Evolutionary conservation across 192 early-diverging fungal species (phyloP).

Genomic region (Mortierella claussenii): DNA sequence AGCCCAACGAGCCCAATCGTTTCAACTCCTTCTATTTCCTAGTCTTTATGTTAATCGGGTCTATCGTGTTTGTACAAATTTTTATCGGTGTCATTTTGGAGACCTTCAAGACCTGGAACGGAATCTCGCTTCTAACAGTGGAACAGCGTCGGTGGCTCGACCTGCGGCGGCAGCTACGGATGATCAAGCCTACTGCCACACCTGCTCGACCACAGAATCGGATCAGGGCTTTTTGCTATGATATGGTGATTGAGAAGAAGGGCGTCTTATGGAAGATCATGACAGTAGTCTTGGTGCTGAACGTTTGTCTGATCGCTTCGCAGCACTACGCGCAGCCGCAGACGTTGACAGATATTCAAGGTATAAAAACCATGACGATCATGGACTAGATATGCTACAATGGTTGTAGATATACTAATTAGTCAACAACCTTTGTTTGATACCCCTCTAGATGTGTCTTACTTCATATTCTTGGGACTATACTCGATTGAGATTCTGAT

Average conservation of each 20-base stretch:
- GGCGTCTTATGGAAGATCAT: conserved; percentile 60
- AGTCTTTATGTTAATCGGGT: conserved; percentile 66
- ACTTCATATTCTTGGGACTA: conserved; percentile 36
- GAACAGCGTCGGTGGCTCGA: conserved; percentile 71
- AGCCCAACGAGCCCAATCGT: conserved; percentile 56
- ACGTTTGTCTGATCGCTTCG: conserved; percentile 58
- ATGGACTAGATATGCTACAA: no score
- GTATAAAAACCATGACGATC: no score
- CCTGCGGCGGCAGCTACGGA: conserved; percentile 61
- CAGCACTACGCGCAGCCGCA: conserved; percentile 34
- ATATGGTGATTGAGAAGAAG: conserved; percentile 60
- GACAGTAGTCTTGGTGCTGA: conserved; percentile 58
- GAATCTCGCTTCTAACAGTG: conserved; percentile 61
- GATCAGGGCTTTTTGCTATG: conserved; percentile 62
- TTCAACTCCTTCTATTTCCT: conserved; percentile 66
- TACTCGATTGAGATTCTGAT: conserved; percentile 34
- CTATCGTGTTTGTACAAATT: conserved; percentile 65
- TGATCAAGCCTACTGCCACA: conserved; percentile 62
- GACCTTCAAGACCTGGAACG: conserved; percentile 64
- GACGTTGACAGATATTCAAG: conserved; percentile 45
- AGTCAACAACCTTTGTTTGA: conserved; percentile 10
- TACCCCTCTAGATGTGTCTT: conserved; percentile 45
- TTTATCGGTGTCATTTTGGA: conserved; percentile 72
- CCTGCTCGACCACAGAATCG: conserved; percentile 56
- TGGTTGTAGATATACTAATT: no score